Evolutionary conservation across 2,329 filamentous ascomycete species (phyloP), one percentile per base, ranked within the genome.

Genomic region (Fusarium oxysporum): DNA sequence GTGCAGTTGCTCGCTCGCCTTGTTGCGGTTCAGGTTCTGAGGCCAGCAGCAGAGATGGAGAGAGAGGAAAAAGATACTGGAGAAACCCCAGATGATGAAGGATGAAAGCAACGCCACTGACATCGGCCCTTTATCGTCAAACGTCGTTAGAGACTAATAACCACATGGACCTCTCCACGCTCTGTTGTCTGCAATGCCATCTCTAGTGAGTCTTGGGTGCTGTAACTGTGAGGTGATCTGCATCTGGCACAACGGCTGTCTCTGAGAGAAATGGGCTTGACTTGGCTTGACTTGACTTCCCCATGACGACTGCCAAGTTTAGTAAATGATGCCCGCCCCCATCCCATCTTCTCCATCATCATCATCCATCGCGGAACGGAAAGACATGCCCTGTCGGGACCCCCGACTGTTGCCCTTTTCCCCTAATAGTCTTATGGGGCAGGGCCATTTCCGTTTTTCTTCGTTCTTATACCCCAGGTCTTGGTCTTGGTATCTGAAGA

Each of bases 271-370:
- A 51, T 16, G n/a, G 32, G 48, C 41, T 58, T 47, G 30, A 58
- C 33, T 71, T 25, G 23, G 23, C 23, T 25, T 25, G 23, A 25
- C 23, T 25, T 61, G 65, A 30, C 37, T 62, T 70, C 67, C 70
- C 74, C 73, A 78, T 78, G 76, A 78, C 74, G 76, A 77, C 74
- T 77, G 75, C 77, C 77, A 77, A 78, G 77, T 70, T 69, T 57
- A 65, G 62, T 43, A 62, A 62, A 58, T 62, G 55, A 74, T 65
- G 56, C 45, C 38, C 48, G 23, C 19, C 50, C 50, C 54, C 62
- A 45, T 67, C 47, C 28, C 62, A 44, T 67, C 56, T 48, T 57
- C 55, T 28, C n/a, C 40, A 57, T 57, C 51, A 59, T 51, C 62
- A 67, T 62, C 45, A 41, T 55, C 58, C 32, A 54, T 54, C 33